Conservation (phyloP, 2,329 filamentous ascomycete genomes). For the Aphanoascus verrucosus region DNA sequence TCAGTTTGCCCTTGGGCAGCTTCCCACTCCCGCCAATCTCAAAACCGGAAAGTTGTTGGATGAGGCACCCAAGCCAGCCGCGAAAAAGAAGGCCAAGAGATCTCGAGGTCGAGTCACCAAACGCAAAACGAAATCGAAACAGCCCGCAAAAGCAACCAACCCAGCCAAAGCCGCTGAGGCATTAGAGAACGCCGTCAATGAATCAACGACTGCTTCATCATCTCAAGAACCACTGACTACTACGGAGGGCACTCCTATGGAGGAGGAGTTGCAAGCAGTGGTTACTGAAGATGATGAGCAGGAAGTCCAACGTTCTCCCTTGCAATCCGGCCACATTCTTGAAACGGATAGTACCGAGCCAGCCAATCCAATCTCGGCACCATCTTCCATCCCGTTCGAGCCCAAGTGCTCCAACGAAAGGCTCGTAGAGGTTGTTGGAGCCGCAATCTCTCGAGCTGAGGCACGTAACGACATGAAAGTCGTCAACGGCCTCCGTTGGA, state of each 20-base stretch:
- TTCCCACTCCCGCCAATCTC: conserved; percentile 3
- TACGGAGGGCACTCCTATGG: conserved; percentile 7
- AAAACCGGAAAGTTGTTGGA: conserved; percentile 2
- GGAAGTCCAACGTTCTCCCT: conserved; percentile 9
- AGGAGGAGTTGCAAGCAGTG: not conserved
- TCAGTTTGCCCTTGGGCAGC: conserved; percentile 4
- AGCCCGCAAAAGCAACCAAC: conserved; percentile 13
- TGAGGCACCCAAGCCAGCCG: not conserved
- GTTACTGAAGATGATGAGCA: conserved; percentile 8
- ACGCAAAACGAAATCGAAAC: conserved; percentile 7
- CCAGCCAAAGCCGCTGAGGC: conserved; percentile 12
- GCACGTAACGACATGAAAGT: conserved; percentile 23
- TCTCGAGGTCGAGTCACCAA: not conserved
- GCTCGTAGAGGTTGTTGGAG: conserved; percentile 22
- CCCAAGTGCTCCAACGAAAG: conserved; percentile 23
- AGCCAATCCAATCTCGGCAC: conserved; percentile 2
- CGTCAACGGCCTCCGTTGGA: conserved; percentile 21
- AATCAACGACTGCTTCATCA: conserved; percentile 16
- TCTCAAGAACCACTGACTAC: conserved; percentile 12
- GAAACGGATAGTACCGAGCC: conserved; percentile 16
- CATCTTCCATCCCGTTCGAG: conserved; percentile 13
- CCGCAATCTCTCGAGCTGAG: conserved; percentile 23
- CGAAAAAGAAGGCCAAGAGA: conserved; percentile 6
- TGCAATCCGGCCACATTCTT: conserved; percentile 11
- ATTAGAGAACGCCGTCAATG: conserved; percentile 14